A percentile compares a stretch with the other conserved stretches of the same genome.
phyloP scores from a whole-genome alignment of 2,329 filamentous ascomycete genomes.

The Epichloe aotearoae region DNA sequence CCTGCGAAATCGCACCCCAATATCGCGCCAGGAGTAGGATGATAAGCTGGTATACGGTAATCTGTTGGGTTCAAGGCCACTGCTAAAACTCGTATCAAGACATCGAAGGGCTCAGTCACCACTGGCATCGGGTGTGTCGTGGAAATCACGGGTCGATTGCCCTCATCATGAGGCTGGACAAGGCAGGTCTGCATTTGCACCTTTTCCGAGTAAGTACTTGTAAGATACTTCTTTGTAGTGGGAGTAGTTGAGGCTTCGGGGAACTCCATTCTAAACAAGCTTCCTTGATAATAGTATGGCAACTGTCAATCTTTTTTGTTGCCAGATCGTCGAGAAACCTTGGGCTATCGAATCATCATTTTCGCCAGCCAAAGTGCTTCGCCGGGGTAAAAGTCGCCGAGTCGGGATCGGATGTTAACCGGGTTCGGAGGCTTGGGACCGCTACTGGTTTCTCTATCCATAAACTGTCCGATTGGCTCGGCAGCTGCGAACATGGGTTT shows the following conservation, averaged over 20 bases:
- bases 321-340: not conserved
- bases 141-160: not conserved
- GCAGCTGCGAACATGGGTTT: too few relatives aligned
- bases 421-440: too few relatives aligned
- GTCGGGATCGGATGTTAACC: not conserved
- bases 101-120: not conserved
- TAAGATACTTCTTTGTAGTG: too few relatives aligned
- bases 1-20: slow-evolving; percentile 16
- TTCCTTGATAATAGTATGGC: too few relatives aligned
- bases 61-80: slow-evolving; percentile 17
- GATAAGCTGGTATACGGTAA: slow-evolving; percentile 14
- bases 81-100: slow-evolving; percentile 10
- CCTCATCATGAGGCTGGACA: not conserved
- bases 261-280: too few relatives aligned
- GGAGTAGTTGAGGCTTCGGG: too few relatives aligned
- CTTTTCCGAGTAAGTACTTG: not conserved
- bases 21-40: slow-evolving; percentile 4
- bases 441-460: not conserved
- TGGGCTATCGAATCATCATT: too few relatives aligned
- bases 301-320: not conserved
- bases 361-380: too few relatives aligned
- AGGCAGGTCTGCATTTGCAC: not conserved
- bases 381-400: not conserved
- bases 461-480: not conserved
- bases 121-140: not conserved